These are phyloP conservation scores for Asterionellopsis glacialis DNA, from an alignment of 108 stramenopile species.

Conservation along the genomic window DNA sequence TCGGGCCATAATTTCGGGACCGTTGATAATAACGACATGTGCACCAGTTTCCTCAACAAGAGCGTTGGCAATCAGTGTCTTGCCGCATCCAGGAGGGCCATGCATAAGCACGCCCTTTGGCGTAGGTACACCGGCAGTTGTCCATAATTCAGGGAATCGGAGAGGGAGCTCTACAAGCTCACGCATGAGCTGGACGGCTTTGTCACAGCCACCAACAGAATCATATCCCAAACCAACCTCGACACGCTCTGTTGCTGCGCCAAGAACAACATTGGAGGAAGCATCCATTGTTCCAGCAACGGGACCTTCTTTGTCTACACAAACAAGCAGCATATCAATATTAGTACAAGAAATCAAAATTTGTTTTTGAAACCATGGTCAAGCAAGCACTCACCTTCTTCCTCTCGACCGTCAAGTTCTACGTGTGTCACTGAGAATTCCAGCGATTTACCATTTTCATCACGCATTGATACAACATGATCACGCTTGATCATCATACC, in stretches of 20 bases:
- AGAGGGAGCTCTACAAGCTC: slow-evolving; percentile 95
- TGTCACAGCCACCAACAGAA: slow-evolving; percentile 92
- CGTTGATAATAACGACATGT: slow-evolving; percentile 93
- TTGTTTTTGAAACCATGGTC: not conserved
- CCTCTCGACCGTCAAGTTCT: slow-evolving; percentile 40
- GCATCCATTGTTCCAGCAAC: slow-evolving; percentile 56
- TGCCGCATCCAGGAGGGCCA: slow-evolving; percentile 98
- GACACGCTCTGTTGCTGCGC: slow-evolving; percentile 53
- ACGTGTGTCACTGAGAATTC: slow-evolving; percentile 75
- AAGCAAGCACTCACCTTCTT: slow-evolving; percentile 10
- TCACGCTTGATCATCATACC: slow-evolving; percentile 53
- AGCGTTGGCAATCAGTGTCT: slow-evolving; percentile 95
- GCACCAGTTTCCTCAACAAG: slow-evolving; percentile 96
- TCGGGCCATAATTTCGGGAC: slow-evolving; percentile 96
- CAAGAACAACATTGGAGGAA: slow-evolving; percentile 51
- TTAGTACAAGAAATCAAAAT: not conserved
- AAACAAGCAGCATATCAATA: not conserved
- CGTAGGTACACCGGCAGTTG: slow-evolving; percentile 92
- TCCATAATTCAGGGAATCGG: slow-evolving; percentile 93
- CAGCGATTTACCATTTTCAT: slow-evolving; percentile 52
- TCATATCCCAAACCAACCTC: slow-evolving; percentile 90
- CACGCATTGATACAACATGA: slow-evolving; percentile 47
- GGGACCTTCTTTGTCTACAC: slow-evolving; percentile 25
- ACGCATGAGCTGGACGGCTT: slow-evolving; percentile 84
- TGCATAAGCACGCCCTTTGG: slow-evolving; percentile 95